phyloP scores from a whole-genome alignment of 1,284 basidiomycete genomes.

The Xerocomus tenax region DNA sequence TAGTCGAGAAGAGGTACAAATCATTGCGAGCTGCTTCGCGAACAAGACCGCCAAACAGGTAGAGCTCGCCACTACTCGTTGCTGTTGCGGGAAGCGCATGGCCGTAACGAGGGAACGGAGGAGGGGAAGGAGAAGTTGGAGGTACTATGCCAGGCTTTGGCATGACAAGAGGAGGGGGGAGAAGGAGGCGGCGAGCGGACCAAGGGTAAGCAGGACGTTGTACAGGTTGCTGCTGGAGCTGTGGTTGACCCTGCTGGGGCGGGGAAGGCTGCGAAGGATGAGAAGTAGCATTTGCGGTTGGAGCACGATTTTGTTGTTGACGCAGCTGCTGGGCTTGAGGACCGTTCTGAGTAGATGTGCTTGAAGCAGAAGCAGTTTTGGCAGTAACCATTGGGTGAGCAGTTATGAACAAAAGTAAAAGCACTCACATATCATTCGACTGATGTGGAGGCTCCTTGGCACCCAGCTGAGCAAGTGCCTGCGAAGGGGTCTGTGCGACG shows the following conservation, averaged over 20 bases:
- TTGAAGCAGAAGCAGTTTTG: slow-evolving; percentile 9
- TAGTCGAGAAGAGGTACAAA: slow-evolving; percentile 82
- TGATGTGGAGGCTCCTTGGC: slow-evolving; percentile 28
- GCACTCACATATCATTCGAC: slow-evolving; percentile 37
- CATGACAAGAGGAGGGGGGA: slow-evolving; percentile 57
- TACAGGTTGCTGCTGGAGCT: slow-evolving; percentile 28
- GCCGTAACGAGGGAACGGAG: slow-evolving; percentile 95
- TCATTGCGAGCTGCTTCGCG: slow-evolving; percentile 89
- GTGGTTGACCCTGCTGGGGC: slow-evolving; percentile 11
- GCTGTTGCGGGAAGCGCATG: slow-evolving; percentile 87
- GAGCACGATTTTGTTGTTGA: slow-evolving; percentile 24
- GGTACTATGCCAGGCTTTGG: slow-evolving; percentile 53
- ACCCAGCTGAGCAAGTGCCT: slow-evolving; percentile 53
- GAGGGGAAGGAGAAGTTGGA: slow-evolving; percentile 58
- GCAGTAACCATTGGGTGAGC: slow-evolving; percentile 9
- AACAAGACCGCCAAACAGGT: slow-evolving; percentile 95
- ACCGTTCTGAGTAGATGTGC: slow-evolving; percentile 20
- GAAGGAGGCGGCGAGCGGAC: slow-evolving; percentile 60
- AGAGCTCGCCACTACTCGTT: slow-evolving; percentile 79
- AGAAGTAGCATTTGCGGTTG: slow-evolving; percentile 19
- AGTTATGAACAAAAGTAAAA: slow-evolving; percentile 8
- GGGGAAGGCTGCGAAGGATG: slow-evolving; percentile 25
- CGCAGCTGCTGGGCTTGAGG: slow-evolving; percentile 32
- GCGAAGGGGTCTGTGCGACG: slow-evolving; percentile 51
- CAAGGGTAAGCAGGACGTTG: slow-evolving; percentile 70